These are phyloP conservation scores for Handroanthus guayacan DNA, from an alignment of 257 asterid genomes.

Conservation along the genomic window DNA sequence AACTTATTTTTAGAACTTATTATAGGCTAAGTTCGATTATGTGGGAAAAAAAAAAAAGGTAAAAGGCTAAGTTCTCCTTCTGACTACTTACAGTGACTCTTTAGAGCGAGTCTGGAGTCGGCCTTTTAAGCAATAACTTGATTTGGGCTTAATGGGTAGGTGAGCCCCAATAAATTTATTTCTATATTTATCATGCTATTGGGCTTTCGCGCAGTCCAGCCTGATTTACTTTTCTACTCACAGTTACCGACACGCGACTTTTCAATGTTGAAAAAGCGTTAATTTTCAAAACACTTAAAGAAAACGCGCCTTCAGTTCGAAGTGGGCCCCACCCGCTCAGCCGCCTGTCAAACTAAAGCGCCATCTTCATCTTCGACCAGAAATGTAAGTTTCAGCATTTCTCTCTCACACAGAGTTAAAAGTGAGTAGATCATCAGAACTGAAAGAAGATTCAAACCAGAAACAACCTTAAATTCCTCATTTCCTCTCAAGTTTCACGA, in stretches of 20 bases:
- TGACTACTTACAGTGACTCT: too few species aligned
- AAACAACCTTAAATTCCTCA: conserved; percentile 32
- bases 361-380: not conserved
- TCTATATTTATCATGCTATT: not conserved
- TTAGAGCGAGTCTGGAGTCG: not conserved
- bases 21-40: too few species aligned
- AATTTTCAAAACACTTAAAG: not conserved
- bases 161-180: not conserved
- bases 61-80: too few species aligned
- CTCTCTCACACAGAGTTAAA: not conserved
- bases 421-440: conserved; percentile 2
- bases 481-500: not conserved
- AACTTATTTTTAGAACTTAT: not conserved
- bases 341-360: conserved; percentile 35
- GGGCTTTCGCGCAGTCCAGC: not conserved
- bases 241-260: not conserved
- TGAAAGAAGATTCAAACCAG: not conserved
- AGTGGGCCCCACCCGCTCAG: conserved; percentile 20
- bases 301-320: not conserved
- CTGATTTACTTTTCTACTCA: not conserved
- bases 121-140: not conserved
- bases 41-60: too few species aligned
- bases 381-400: conserved; percentile 3
- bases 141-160: not conserved
- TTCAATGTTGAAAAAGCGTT: not conserved